These are phyloP conservation scores for Aquanectria penicillioides DNA, from an alignment of 2,329 filamentous ascomycete genomes.

Conservation along the genomic window DNA sequence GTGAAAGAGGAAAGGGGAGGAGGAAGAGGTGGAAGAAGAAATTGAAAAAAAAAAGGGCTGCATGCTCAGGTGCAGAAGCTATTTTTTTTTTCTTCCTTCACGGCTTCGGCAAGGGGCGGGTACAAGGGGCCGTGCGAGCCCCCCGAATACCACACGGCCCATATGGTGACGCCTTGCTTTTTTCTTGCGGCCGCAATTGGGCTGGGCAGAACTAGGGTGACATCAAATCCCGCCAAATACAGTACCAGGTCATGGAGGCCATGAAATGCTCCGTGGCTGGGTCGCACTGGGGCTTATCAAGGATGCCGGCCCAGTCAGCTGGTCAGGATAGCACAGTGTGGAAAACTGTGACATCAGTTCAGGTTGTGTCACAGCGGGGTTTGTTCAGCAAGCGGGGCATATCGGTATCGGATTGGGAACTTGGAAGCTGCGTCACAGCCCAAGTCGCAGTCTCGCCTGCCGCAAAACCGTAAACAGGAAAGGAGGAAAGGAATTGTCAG, in stretches of 20 bases:
- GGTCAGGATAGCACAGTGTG: conserved; percentile 25
- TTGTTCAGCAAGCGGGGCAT: conserved; percentile 35
- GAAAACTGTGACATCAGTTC: not conserved
- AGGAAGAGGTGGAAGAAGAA: conserved; percentile 26
- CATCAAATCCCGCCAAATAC: too few relatives aligned
- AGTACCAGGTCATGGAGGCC: too few relatives aligned
- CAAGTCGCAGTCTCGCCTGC: not conserved
- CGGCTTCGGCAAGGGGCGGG: conserved; percentile 19
- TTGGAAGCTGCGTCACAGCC: conserved; percentile 1
- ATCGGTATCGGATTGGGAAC: conserved; percentile 34
- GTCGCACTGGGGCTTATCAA: conserved; percentile 20
- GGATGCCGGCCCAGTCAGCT: conserved; percentile 1
- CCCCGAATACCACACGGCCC: not conserved
- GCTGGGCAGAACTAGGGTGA: not conserved
- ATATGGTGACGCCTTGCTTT: not conserved
- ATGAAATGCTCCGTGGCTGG: conserved; percentile 1
- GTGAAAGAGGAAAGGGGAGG: conserved; percentile 12
- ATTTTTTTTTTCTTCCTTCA: conserved; percentile 37
- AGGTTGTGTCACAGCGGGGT: conserved; percentile 29
- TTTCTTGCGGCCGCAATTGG: conserved; percentile 13
- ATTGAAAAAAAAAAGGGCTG: conserved; percentile 34
- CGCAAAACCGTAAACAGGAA: too few relatives aligned
- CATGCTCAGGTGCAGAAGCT: conserved; percentile 33
- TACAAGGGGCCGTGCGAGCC: conserved; percentile 24
- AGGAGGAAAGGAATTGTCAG: too few relatives aligned